Percentiles rank a stretch among this genome's conserved stretches.
phyloP scores from a whole-genome alignment of 352 stramenopile genomes.

The Phytophthora pseudosyringae region DNA sequence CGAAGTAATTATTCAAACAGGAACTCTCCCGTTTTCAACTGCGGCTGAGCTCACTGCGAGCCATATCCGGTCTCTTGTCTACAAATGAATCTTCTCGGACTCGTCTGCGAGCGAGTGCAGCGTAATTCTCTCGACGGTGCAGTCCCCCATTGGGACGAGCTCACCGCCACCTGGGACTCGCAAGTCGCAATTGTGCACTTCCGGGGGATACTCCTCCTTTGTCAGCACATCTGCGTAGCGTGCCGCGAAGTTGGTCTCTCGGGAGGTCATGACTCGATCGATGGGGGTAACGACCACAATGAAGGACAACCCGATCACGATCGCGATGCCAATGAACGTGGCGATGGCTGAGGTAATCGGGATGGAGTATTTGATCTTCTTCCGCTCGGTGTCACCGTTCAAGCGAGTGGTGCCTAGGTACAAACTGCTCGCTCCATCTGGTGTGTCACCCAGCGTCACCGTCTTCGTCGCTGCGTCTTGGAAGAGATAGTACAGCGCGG shows the following conservation, averaged over 20 bases:
- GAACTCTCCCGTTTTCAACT: too few relatives aligned
- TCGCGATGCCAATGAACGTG: conserved; percentile 46
- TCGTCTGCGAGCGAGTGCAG: conserved; percentile 29
- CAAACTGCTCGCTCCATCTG: conserved; percentile 13
- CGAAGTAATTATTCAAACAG: too few relatives aligned
- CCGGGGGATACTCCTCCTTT: conserved; percentile 44
- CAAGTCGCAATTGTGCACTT: conserved; percentile 46
- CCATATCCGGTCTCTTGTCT: not conserved
- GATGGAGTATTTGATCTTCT: conserved; percentile 59
- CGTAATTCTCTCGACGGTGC: conserved; percentile 48
- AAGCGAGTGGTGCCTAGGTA: conserved; percentile 38
- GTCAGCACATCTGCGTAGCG: conserved; percentile 41
- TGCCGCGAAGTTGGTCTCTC: conserved; percentile 38
- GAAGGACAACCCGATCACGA: conserved; percentile 38
- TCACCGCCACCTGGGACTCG: conserved; percentile 26
- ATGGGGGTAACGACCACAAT: conserved; percentile 38
- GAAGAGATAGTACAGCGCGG: conserved; percentile 60
- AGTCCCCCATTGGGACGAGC: conserved; percentile 44
- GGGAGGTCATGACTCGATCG: conserved; percentile 38
- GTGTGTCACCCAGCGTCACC: conserved; percentile 12
- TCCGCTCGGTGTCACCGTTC: conserved; percentile 44
- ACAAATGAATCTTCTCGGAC: conserved; percentile 26
- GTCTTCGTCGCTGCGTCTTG: conserved; percentile 46
- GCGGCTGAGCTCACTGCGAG: too few relatives aligned
- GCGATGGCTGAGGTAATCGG: conserved; percentile 44